Base-by-base conservation (phyloP, 225 moss, liverwort and hornwort genomes). In the Climacium dendroides region DNA sequence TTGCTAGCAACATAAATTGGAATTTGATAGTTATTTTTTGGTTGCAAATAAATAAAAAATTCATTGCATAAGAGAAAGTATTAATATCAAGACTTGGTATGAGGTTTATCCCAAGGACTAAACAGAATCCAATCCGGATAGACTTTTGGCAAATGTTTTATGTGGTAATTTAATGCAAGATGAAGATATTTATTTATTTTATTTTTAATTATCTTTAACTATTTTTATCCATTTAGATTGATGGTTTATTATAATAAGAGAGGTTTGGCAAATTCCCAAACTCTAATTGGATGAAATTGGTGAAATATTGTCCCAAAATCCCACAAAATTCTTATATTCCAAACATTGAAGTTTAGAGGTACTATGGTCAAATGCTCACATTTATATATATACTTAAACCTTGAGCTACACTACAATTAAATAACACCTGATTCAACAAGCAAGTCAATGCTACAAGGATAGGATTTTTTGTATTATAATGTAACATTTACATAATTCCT, bases 71-170 rank as follows among this genome's bases (percentile, higher is more conserved):
- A 19, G 32, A 0, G 48, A 74, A 4, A 50, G 6, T 32, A 10
- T n/a, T n/a, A n/a, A n/a, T n/a, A n/a, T n/a, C n/a, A n/a, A n/a
- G n/a, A n/a, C n/a, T n/a, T n/a, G n/a, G n/a, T n/a, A 16, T 0
- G 3, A 19, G 19, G 9, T 48, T 74, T 48, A 48, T 74, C 0
- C 4, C 7, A 73, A 47, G 2, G 11, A 30, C 0, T 19, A 32
- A 7, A 74, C 1, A 74, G 18, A 30, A 5, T 43, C 2, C 4
- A 10, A 3, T 8, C 4, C 0, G 0, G 0, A 29, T 6, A 72
- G 4, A 29, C 3, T 17, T 17, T 45, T 29, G 1, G 17, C 0
- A 47, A 0, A 73, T 18, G 4, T 47, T 73, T 47, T 11, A 47
- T 14, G 3, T 5, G 2, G 6, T 47, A 29, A 19, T 73, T 39